Evolutionary conservation across 1,139 yeast species (phyloP).

Genomic region (Blastobotrys proliferans): DNA sequence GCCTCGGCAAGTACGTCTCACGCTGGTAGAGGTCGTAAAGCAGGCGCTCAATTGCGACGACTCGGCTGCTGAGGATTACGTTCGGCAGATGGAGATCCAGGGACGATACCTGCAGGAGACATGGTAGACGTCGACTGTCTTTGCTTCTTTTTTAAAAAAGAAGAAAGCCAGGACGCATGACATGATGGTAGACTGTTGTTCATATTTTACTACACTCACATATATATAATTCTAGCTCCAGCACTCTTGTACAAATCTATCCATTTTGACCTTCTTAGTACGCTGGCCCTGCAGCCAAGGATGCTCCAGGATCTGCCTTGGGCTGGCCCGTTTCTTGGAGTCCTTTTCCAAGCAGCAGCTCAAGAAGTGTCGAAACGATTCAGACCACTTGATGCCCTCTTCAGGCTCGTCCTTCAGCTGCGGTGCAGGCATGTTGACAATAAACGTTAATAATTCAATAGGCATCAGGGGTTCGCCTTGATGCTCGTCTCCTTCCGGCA

Average conservation of each 20-base stretch:
- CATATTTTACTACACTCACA: not conserved
- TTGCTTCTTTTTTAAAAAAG: not conserved
- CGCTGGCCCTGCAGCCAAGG: conserved; percentile 86
- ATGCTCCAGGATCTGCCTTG: conserved; percentile 85
- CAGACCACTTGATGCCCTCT: conserved; percentile 75
- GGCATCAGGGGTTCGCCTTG: conserved; percentile 56
- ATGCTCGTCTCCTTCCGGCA: conserved; percentile 38
- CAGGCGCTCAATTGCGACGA: conserved; percentile 34
- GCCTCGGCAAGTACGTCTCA: conserved; percentile 87
- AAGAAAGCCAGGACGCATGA: not conserved
- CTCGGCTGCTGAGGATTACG: conserved; percentile 47
- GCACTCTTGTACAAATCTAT: conserved; percentile 71
- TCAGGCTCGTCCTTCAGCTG: conserved; percentile 71
- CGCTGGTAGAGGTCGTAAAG: conserved; percentile 58
- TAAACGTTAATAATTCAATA: conserved; percentile 76
- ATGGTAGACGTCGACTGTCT: conserved; percentile 47
- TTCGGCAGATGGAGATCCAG: conserved; percentile 57
- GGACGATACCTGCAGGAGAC: conserved; percentile 86
- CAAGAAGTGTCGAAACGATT: conserved; percentile 76
- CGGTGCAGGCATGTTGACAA: conserved; percentile 75
- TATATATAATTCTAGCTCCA: conserved; percentile 43
- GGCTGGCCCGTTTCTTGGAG: conserved; percentile 77
- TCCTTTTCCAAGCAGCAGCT: conserved; percentile 79
- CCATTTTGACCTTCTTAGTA: conserved; percentile 75
- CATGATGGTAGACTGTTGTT: not conserved